These are phyloP conservation scores for Mortierella sp. DNA, from an alignment of 371 early-diverging fungal genomes.

Conservation along the genomic window DNA sequence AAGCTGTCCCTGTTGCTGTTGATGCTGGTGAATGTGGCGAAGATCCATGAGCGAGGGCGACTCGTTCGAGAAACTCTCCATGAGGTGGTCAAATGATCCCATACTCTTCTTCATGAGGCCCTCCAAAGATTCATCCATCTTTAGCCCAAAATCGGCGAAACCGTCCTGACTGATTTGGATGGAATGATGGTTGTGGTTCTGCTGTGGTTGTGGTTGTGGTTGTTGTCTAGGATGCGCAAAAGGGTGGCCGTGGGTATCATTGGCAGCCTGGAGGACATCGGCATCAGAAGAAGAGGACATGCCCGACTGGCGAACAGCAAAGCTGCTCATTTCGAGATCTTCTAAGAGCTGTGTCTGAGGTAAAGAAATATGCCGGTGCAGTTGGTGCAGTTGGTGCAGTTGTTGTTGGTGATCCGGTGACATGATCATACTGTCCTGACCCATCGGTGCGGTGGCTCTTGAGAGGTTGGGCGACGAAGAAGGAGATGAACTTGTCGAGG, in stretches of 20 bases:
- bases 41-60: background rate
- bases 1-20: background rate
- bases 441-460: constrained; percentile 1
- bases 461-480: constrained; percentile 30
- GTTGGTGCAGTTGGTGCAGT: background rate
- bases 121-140: constrained; percentile 42
- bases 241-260: constrained; percentile 15
- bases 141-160: constrained; percentile 24
- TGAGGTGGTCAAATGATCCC: constrained; percentile 16
- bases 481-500: constrained; percentile 39
- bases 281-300: background rate
- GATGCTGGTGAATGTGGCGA: background rate
- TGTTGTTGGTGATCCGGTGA: background rate
- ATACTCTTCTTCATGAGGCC: constrained; percentile 46
- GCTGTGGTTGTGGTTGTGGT: constrained; percentile 12
- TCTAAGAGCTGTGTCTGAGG: background rate
- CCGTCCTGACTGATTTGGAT: constrained; percentile 1
- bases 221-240: background rate
- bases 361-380: constrained; percentile 3
- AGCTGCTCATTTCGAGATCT: background rate
- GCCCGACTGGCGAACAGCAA: background rate
- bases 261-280: background rate
- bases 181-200: constrained; percentile 9
- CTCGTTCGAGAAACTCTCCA: constrained; percentile 13
- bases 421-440: constrained; percentile 4